Evolutionary conservation across 2,329 filamentous ascomycete genomes (phyloP), one percentile per base, ranked within the genome.

Genomic region (Plenodomus biglobosus): DNA sequence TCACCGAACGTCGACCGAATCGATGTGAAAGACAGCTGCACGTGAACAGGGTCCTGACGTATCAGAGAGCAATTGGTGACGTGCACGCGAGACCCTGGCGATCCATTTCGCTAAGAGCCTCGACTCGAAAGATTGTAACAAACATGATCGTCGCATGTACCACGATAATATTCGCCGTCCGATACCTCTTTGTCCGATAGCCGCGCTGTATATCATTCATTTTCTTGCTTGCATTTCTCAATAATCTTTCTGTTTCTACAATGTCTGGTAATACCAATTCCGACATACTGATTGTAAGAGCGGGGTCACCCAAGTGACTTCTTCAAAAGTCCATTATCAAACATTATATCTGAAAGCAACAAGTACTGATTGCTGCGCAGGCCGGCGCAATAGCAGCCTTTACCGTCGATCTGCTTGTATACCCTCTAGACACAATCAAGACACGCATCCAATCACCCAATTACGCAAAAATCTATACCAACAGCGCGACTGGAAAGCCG

Each of bases 361-460:
- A n/a, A 32, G 37, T 27, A 39, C 39, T 55, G 11, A 55, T 32
- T 48, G 10, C 8, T 8, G 7, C 34, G 13, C 44, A 94, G 88
- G 90, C 91, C 39, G 91, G 91, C 46, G 90, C 90, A 44, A 80
- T 88, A 44, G 91, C 91, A 54, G 92, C 90, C 20, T 90, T 95
- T 68, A 86, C 87, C 1, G 87, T 96, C 47, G 90, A 96, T 70
- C 77, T 95, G 40, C 77, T 95, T 15, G 83, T 96, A 30, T 95
- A 94, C 64, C 92, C 91, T 0, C 78, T 96, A 15, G 92, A 96
- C 68, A 96, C 91, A 0, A 78, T 96, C 62, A 96, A 96, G 69
- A 96, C 91, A 7, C 83, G 91, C 8, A 80, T 90, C 40, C 91
- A 95, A 69, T 90, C 86, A 44, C 85, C 85, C 11, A 82, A 91